phyloP scores from a whole-genome alignment of 2,329 filamentous ascomycete genomes.

The Aspergillus latus region DNA sequence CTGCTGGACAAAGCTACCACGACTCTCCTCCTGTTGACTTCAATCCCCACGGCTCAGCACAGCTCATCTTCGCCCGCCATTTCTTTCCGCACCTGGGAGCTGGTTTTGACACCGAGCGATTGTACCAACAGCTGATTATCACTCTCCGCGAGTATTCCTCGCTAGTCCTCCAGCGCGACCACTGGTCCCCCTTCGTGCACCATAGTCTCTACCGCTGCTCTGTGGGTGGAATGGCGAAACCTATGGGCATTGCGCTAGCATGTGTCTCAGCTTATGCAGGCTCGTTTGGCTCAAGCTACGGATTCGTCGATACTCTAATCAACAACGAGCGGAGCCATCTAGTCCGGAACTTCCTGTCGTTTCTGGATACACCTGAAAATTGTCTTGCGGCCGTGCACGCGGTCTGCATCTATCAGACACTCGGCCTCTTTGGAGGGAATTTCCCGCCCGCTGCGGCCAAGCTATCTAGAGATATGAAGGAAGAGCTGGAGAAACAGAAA shows the following conservation, averaged over 20 bases:
- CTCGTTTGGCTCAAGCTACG: slow-evolving; percentile 14
- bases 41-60: slow-evolving; percentile 2
- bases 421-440: slow-evolving; percentile 18
- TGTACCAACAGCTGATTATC: slow-evolving; percentile 14
- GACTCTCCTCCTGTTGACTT: not conserved
- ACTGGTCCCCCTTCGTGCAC: slow-evolving; percentile 21
- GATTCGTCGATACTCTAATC: slow-evolving; percentile 16
- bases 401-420: slow-evolving; percentile 20
- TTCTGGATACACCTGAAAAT: slow-evolving; percentile 14
- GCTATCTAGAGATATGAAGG: not conserved
- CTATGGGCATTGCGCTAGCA: slow-evolving; percentile 17
- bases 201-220: slow-evolving; percentile 18
- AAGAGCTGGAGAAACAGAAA: not conserved
- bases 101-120: not conserved
- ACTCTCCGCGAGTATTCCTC: slow-evolving; percentile 16
- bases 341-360: slow-evolving; percentile 14
- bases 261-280: slow-evolving; percentile 16
- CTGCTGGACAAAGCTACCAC: too few species aligned
- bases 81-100: slow-evolving; percentile 5
- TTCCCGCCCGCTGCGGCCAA: slow-evolving; percentile 3
- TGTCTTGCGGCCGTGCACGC: slow-evolving; percentile 21
- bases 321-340: slow-evolving; percentile 17
- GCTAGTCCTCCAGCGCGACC: slow-evolving; percentile 17
- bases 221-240: slow-evolving; percentile 16
- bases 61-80: slow-evolving; percentile 10